Evolutionary conservation across 345 rosid species (phyloP).

Genomic region (Sisymbrium irio): DNA sequence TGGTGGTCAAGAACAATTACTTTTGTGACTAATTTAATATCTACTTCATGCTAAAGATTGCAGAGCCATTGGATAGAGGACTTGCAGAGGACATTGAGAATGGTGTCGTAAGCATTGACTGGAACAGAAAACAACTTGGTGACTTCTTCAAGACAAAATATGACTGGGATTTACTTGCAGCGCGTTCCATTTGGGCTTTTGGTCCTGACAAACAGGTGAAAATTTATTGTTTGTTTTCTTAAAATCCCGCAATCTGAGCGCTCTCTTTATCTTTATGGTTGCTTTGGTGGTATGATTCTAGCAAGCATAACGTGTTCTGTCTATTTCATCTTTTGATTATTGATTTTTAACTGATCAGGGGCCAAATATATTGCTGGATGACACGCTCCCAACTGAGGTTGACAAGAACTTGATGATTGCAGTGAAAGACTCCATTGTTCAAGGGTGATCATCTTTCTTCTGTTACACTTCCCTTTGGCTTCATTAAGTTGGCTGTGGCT

Average conservation of each 20-base stretch:
- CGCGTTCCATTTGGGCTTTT: slow-evolving; percentile 97
- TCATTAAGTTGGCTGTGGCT: slow-evolving; percentile 14
- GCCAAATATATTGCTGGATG: slow-evolving; percentile 88
- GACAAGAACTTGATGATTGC: slow-evolving; percentile 79
- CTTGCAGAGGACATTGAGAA: slow-evolving; percentile 95
- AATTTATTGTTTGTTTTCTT: slow-evolving; percentile 1
- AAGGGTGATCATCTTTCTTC: slow-evolving; percentile 55
- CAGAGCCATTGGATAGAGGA: slow-evolving; percentile 97
- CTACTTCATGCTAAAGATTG: slow-evolving; percentile 55
- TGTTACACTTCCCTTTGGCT: neutral
- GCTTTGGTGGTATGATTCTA: neutral
- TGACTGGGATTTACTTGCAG: slow-evolving; percentile 98
- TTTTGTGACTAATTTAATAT: slow-evolving; percentile 15
- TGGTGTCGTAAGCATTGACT: slow-evolving; percentile 81
- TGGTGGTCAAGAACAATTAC: slow-evolving; percentile 4
- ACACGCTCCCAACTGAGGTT: slow-evolving; percentile 93
- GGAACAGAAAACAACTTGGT: slow-evolving; percentile 82
- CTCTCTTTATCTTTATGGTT: slow-evolving; percentile 13
- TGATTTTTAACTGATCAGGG: slow-evolving; percentile 49
- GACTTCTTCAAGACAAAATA: slow-evolving; percentile 91
- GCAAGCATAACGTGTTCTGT: slow-evolving; percentile 12
- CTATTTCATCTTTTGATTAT: slow-evolving; percentile 7
- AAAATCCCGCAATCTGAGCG: neutral
- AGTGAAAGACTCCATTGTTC: slow-evolving; percentile 92
- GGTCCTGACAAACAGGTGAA: slow-evolving; percentile 97